Percentiles rank a stretch among this genome's conserved stretches.
Conservation (phyloP, 2,329 filamentous ascomycete species). For the Coniochaeta prunicola region DNA sequence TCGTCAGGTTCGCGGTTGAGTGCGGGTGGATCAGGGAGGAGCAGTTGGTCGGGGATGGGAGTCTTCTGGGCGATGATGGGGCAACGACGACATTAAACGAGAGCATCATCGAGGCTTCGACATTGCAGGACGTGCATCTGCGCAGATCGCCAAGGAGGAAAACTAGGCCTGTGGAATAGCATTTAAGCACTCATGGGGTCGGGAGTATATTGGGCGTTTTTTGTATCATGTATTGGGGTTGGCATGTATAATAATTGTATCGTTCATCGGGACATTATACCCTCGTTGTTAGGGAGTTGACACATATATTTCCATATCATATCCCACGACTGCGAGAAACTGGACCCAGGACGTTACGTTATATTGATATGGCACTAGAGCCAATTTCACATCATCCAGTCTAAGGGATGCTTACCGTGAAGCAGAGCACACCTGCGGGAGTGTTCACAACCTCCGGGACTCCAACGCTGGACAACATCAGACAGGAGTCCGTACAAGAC, state of each 20-base stretch:
- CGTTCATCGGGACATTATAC: neutral
- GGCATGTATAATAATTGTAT: neutral
- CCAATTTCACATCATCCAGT: too few relatives aligned
- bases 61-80: neutral
- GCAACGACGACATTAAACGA: neutral
- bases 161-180: neutral
- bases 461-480: neutral
- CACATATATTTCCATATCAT: too few relatives aligned
- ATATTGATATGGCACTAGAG: too few relatives aligned
- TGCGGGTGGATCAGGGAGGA: conserved; percentile 48
- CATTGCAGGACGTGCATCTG: neutral
- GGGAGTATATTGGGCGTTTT: neutral
- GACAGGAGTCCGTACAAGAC: neutral
- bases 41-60: conserved; percentile 30
- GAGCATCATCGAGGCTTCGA: conserved; percentile 3
- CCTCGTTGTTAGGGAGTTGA: neutral
- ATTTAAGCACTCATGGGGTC: neutral
- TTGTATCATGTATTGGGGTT: neutral
- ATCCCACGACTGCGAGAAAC: neutral
- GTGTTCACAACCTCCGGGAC: neutral
- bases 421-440: neutral
- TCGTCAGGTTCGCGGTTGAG: conserved; percentile 50
- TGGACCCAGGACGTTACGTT: neutral
- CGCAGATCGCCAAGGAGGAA: neutral
- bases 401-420: neutral